Base-by-base conservation (phyloP, 1,284 basidiomycete genomes). In the Fereydounia khargensis region DNA sequence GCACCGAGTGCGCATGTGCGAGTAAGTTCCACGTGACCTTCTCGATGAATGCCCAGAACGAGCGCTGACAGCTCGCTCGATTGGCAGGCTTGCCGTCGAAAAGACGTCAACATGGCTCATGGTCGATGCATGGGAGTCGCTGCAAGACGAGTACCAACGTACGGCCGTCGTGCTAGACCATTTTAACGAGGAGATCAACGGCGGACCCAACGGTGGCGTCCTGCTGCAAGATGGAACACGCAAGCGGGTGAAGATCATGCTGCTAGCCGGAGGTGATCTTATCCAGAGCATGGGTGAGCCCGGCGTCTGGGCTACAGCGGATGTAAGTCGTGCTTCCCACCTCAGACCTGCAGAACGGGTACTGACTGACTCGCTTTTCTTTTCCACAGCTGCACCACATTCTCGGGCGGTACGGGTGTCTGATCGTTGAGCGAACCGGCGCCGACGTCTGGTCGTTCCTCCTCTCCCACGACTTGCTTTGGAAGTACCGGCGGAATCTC, bases 211-310 rank as follows among this genome's bases (percentile, higher is more conserved):
- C 19, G 66, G 68, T 23, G 73, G 73, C 20, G 54, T 75, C n/a
- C 35, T 54, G 17, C 57, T 72, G 11, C 48, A 50, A 20, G 68
- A 73, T 34, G 73, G 73, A 10, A 43, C 52, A 13, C 47, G 68
- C 16, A 49, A 55, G 28, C 63, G 48, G 18, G 64, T 79, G 57
- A 80, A 81, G 67, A 83, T 97, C 63, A 92, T 98, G 87, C 84
- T 99, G 21, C 83, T 99, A 42, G 95, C 95, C 3, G 95, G 94
- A 27, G 92, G 89, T 19, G 94, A 99, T 77, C 81, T 99, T 65
- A 98, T 98, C 75, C 86, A 91, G 74, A 95, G 91, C 40, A 97
- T 98, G 86, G 90, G 89, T 63, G 91, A 97, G 78, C 91, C 91
- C n/a, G 95, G 95, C 13, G 91, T 99, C 18, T 99, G 95, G 95